Percentiles rank a stretch among this genome's conserved stretches.
phyloP scores from a whole-genome alignment of 257 asterid species.

The Lantana camara region DNA sequence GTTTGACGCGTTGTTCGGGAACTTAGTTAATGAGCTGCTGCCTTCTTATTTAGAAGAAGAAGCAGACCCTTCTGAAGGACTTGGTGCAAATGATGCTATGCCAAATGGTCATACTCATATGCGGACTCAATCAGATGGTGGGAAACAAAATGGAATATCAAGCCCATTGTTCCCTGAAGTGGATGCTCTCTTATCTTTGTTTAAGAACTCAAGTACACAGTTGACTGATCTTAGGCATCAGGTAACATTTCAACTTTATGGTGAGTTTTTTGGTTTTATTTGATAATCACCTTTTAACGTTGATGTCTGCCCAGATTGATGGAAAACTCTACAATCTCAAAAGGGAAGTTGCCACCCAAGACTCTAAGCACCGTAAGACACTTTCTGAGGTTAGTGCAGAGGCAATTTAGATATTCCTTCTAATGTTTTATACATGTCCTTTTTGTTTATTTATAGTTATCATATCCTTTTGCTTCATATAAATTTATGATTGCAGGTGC shows the following conservation, averaged over 20 bases:
- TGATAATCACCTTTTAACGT: conserved; percentile 30
- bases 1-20: conserved; percentile 88
- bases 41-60: conserved; percentile 90
- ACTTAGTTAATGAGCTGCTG: conserved; percentile 83
- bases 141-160: conserved; percentile 60
- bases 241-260: conserved; percentile 37
- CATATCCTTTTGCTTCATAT: conserved; percentile 10
- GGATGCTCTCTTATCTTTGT: conserved; percentile 79
- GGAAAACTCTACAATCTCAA: conserved; percentile 79
- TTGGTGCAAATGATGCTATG: conserved; percentile 59
- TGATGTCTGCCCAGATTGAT: conserved; percentile 63
- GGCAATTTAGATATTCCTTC: conserved; percentile 1
- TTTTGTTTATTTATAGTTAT: conserved; percentile 8
- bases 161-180: conserved; percentile 92
- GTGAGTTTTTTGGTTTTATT: conserved; percentile 14
- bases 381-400: conserved; percentile 72
- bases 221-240: conserved; percentile 86
- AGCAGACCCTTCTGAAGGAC: conserved; percentile 64
- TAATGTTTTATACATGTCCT: neutral
- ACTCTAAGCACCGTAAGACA: conserved; percentile 90
- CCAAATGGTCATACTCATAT: conserved; percentile 78
- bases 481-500: conserved; percentile 15
- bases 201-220: conserved; percentile 81
- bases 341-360: conserved; percentile 83
- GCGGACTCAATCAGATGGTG: conserved; percentile 64